phyloP scores from a whole-genome alignment of 768 basidiomycete species.

The Gymnopilus dilepis region DNA sequence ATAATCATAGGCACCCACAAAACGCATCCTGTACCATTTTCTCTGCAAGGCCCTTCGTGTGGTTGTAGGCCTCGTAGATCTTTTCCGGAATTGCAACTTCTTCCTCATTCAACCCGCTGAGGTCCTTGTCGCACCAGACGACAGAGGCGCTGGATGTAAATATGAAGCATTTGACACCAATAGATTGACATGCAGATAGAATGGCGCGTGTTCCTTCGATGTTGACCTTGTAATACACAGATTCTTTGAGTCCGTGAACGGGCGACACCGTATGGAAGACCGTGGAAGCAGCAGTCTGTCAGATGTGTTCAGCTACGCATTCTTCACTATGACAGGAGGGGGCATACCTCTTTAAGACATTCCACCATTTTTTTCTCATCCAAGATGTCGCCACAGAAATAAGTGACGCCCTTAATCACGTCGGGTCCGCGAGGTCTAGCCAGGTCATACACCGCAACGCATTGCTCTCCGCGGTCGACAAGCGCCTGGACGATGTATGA shows the following conservation, averaged over 20 bases:
- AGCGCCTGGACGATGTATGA: slow-evolving; percentile 56
- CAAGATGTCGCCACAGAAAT: slow-evolving; percentile 55
- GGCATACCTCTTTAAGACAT: slow-evolving; percentile 45
- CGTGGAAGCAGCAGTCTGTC: slow-evolving; percentile 41
- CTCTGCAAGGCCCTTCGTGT: slow-evolving; percentile 59
- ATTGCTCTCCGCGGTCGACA: slow-evolving; percentile 40
- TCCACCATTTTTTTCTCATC: slow-evolving; percentile 43
- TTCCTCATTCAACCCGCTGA: slow-evolving; percentile 55
- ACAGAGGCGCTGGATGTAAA: slow-evolving; percentile 59
- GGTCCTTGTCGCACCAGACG: slow-evolving; percentile 50
- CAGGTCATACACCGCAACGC: slow-evolving; percentile 58
- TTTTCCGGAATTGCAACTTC: slow-evolving; percentile 45
- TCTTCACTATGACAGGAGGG: not conserved
- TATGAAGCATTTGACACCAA: slow-evolving; percentile 51
- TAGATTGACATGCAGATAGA: slow-evolving; percentile 44
- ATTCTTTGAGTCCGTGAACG: slow-evolving; percentile 39
- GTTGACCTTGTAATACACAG: slow-evolving; percentile 56
- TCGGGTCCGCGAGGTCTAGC: slow-evolving; percentile 48
- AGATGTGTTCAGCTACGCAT: not conserved
- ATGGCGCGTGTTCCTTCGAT: slow-evolving; percentile 53
- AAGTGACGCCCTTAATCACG: slow-evolving; percentile 41
- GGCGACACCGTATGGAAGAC: slow-evolving; percentile 64
- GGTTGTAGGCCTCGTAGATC: slow-evolving; percentile 54
- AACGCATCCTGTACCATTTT: slow-evolving; percentile 37
- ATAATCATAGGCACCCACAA: no score